Evolutionary conservation across 805 yeast genomes (phyloP), one percentile per base, ranked within the genome.

Genomic region (Kodamaea fukazawae): DNA sequence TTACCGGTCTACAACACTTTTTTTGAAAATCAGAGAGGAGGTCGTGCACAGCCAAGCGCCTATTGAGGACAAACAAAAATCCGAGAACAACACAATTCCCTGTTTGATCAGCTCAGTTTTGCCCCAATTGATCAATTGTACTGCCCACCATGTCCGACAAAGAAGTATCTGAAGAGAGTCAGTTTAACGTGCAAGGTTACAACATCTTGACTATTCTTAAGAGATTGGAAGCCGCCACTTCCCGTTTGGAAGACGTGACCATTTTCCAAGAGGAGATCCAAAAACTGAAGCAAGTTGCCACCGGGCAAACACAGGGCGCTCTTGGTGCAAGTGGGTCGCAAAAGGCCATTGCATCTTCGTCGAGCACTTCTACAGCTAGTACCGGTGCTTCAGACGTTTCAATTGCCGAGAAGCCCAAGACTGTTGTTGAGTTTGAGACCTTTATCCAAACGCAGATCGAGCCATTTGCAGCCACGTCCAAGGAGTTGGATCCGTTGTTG

Each of bases 181-280:
- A 72, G 42, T 61, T 75, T 55, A 73, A 75, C 43, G 76, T 83
- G 41, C 93, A 83, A 55, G 95, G 95, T n/a, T 86, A 83, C 70
- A 89, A 87, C 57, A 71, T 89, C 47, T 86, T 86, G 31, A 89
- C 96, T 33, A 74, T 89, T 40, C 65, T 68, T 43, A 69, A 58
- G 54, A 75, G 95, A 49, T 76, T 89, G 52, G 97, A 89, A 61
- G 91, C 95, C 11, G 96, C 96, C 26, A 87, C 97, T 7, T 83
- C 96, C 4, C 79, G 97, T 35, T 77, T 89, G 50, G 97, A 89
- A 56, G 96, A 89, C 60, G 80, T 89, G 33, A 86, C 95, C 22
- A 74, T 84, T 38, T 81, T 75, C 59, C 95, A 87, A 57, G 86
- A 82, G 51, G 79, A 77, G 28, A 70, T 76, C 34, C 54, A 68